phyloP scores from a whole-genome alignment of 1,284 basidiomycete species.

The Caloboletus inedulis region DNA sequence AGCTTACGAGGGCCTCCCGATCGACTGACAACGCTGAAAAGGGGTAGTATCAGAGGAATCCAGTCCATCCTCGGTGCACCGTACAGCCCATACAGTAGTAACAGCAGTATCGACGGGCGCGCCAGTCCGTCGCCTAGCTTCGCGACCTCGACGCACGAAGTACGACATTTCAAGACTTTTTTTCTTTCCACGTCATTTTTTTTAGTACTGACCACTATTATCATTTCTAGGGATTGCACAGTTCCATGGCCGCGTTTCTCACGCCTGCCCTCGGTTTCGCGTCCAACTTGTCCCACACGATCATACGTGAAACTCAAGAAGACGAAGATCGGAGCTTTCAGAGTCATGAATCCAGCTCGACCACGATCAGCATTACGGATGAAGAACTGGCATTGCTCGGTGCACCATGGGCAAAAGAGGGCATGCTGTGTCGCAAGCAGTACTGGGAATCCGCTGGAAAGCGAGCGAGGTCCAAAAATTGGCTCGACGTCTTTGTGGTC shows the following conservation, averaged over 20 bases:
- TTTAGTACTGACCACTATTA: slow-evolving; percentile 9
- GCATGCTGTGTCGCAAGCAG: slow-evolving; percentile 89
- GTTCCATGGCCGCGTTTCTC: slow-evolving; percentile 59
- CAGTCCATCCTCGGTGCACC: slow-evolving; percentile 70
- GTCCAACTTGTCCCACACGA: slow-evolving; percentile 91
- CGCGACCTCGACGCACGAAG: slow-evolving; percentile 81
- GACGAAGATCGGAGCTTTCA: slow-evolving; percentile 78
- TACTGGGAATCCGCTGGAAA: slow-evolving; percentile 88
- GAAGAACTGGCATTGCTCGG: slow-evolving; percentile 94
- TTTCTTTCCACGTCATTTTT: not conserved
- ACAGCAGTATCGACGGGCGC: slow-evolving; percentile 78
- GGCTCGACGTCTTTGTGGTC: slow-evolving; percentile 95
- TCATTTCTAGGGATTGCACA: slow-evolving; percentile 39
- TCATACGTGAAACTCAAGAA: slow-evolving; percentile 92
- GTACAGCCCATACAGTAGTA: slow-evolving; percentile 74
- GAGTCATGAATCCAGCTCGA: slow-evolving; percentile 58
- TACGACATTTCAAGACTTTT: slow-evolving; percentile 32
- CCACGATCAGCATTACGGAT: slow-evolving; percentile 81
- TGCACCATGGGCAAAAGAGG: slow-evolving; percentile 98
- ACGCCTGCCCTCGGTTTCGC: slow-evolving; percentile 90
- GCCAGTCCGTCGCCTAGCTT: slow-evolving; percentile 77
- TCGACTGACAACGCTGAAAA: slow-evolving; percentile 75
- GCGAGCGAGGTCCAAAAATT: slow-evolving; percentile 80
- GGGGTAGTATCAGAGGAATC: slow-evolving; percentile 85
- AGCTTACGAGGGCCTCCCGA: slow-evolving; percentile 67